phyloP scores from a whole-genome alignment of 495 filamentous ascomycete genomes.

The Aspergillus cristatus region DNA sequence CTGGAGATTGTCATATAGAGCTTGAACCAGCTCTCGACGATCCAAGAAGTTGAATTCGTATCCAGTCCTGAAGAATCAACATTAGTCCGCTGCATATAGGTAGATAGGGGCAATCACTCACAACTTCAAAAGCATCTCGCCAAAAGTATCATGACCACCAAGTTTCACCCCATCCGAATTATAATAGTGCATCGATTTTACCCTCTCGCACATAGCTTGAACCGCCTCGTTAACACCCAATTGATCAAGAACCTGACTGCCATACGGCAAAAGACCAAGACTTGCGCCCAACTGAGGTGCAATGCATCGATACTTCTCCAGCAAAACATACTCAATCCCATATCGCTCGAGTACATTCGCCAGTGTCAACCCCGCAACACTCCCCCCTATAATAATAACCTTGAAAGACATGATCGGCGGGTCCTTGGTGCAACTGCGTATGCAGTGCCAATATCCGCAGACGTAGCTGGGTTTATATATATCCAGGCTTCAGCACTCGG shows the following conservation, averaged over 20 bases:
- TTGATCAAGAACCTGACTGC: constrained; percentile 12
- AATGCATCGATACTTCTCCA: constrained; percentile 7
- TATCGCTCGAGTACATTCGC: constrained; percentile 8
- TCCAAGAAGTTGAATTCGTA: constrained; percentile 16
- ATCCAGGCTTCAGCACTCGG: too few relatives aligned
- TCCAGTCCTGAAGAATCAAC: constrained; percentile 4
- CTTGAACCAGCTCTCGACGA: constrained; percentile 15
- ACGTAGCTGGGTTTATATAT: too few relatives aligned
- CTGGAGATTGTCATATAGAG: constrained; percentile 10
- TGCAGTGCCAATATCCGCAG: too few relatives aligned
- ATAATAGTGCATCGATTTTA: not conserved
- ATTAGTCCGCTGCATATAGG: not conserved
- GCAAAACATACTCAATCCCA: constrained; percentile 11
- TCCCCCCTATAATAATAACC: constrained; percentile 30
- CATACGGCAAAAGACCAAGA: constrained; percentile 12
- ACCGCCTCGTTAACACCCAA: constrained; percentile 4
- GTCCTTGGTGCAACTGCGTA: too few relatives aligned
- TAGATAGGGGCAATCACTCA: constrained; percentile 3
- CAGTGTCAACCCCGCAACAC: constrained; percentile 34
- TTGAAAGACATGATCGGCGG: constrained; percentile 14
- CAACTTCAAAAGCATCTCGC: constrained; percentile 4
- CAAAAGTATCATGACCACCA: not conserved
- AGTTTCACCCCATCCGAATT: not conserved
- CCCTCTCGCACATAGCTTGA: not conserved
- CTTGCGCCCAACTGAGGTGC: constrained; percentile 4